Conservation (phyloP, 139 green algal species). For the Volvox africanus region DNA sequence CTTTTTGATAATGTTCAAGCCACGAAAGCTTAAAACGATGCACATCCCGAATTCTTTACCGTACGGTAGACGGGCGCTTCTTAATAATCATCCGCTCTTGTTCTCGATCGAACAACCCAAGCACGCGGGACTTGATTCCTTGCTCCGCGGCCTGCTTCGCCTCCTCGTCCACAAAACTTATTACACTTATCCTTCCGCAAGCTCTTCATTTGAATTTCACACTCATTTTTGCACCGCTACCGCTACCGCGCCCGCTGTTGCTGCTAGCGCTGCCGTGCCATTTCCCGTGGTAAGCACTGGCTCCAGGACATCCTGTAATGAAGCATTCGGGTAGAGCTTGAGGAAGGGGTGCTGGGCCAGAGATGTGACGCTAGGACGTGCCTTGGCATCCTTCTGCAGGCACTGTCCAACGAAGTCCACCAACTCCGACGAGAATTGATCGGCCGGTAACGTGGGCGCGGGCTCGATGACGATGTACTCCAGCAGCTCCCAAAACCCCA, state of each 20-base stretch:
- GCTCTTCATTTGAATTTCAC: no score
- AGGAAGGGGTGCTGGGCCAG: constrained; percentile 62
- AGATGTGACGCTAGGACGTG: constrained; percentile 49
- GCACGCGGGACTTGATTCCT: no score
- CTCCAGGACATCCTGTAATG: constrained; percentile 22
- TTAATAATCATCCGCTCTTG: no score
- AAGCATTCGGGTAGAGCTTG: constrained; percentile 37
- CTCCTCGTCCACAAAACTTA: no score
- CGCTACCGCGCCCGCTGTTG: not conserved
- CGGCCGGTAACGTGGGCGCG: constrained; percentile 44
- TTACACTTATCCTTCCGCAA: no score
- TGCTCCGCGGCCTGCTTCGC: no score
- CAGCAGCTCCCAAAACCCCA: constrained; percentile 77
- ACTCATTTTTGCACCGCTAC: not conserved
- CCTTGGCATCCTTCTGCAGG: constrained; percentile 66
- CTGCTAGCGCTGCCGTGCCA: not conserved
- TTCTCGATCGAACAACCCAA: no score
- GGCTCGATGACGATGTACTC: constrained; percentile 71
- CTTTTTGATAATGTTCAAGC: no score
- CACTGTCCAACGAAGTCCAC: constrained; percentile 85
- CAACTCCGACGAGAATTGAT: constrained; percentile 82
- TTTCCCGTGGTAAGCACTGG: not conserved
- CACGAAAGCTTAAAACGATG: no score
- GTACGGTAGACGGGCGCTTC: no score
- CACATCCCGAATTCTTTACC: no score